These are phyloP conservation scores for Ceratobasidium sp. DNA, from an alignment of 1,284 basidiomycete genomes.

Conservation along the genomic window DNA sequence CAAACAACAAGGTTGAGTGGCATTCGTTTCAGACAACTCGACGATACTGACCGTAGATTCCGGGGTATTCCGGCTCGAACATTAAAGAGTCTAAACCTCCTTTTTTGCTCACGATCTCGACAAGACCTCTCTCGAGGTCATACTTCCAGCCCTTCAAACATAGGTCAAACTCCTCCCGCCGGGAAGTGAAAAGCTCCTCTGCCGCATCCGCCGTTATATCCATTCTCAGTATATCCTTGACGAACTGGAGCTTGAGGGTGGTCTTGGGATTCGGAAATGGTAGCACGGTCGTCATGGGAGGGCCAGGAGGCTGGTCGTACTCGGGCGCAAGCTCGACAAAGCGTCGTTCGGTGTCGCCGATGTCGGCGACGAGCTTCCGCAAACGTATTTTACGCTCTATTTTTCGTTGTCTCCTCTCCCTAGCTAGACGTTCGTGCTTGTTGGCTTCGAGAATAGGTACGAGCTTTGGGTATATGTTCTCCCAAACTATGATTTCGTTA, in stretches of 20 bases:
- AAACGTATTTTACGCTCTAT: slow-evolving; percentile 6
- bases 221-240: slow-evolving; percentile 2
- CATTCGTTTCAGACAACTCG: too few species aligned
- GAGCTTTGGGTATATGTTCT: slow-evolving; percentile 32
- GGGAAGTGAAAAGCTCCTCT: background rate
- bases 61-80: too few species aligned
- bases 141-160: background rate
- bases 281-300: background rate
- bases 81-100: too few species aligned
- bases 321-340: slow-evolving; percentile 4
- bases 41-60: too few species aligned
- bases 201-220: slow-evolving; percentile 11
- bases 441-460: slow-evolving; percentile 7
- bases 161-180: background rate
- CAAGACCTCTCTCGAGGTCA: background rate
- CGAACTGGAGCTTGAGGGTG: background rate
- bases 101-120: too few species aligned
- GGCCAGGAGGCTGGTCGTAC: background rate
- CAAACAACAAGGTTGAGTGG: too few species aligned
- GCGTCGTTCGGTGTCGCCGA: background rate
- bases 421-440: slow-evolving; percentile 5
- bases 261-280: slow-evolving; percentile 12
- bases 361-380: slow-evolving; percentile 11
- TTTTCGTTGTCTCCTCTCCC: slow-evolving; percentile 12
- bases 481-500: slow-evolving; percentile 25